Evolutionary conservation across 345 rosid genomes (phyloP).

Genomic region (Eucalyptus curtisii): DNA sequence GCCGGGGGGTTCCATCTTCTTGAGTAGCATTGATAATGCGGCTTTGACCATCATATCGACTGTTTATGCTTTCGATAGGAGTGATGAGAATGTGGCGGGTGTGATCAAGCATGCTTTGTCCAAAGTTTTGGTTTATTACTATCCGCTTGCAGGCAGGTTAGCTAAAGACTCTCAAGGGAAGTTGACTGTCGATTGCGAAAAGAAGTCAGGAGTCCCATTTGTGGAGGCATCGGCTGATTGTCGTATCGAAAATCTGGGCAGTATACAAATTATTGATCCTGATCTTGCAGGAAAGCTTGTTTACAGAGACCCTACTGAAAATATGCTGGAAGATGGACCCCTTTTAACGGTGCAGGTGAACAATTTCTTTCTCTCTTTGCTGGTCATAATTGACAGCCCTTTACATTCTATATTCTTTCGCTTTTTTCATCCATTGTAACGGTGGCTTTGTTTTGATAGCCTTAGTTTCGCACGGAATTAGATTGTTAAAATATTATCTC

Average conservation of each 20-base stretch:
- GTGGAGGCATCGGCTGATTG: conserved; percentile 18
- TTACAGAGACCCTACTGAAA: not conserved
- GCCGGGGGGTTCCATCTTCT: not conserved
- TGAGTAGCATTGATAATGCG: not conserved
- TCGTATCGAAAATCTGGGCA: conserved; percentile 22
- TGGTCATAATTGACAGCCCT: not conserved
- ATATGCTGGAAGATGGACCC: not conserved
- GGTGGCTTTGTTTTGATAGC: not conserved
- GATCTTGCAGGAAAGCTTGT: not conserved
- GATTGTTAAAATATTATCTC: not conserved
- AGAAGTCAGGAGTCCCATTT: conserved; percentile 39
- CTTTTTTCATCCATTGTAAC: not conserved
- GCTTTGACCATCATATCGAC: no score
- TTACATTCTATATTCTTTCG: not conserved
- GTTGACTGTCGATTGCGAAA: conserved; percentile 17
- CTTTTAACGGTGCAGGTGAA: not conserved
- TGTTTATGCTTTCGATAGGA: not conserved
- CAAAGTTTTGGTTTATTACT: conserved; percentile 33
- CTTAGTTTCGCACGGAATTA: not conserved
- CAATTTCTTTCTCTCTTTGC: not conserved
- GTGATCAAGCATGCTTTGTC: conserved; percentile 39
- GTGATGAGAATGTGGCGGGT: conserved; percentile 2
- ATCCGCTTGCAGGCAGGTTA: conserved; percentile 51
- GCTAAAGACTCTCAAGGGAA: conserved; percentile 16
- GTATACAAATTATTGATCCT: not conserved